Base-by-base conservation (phyloP, 1,284 basidiomycete genomes). In the Moesziomyces antarcticus region DNA sequence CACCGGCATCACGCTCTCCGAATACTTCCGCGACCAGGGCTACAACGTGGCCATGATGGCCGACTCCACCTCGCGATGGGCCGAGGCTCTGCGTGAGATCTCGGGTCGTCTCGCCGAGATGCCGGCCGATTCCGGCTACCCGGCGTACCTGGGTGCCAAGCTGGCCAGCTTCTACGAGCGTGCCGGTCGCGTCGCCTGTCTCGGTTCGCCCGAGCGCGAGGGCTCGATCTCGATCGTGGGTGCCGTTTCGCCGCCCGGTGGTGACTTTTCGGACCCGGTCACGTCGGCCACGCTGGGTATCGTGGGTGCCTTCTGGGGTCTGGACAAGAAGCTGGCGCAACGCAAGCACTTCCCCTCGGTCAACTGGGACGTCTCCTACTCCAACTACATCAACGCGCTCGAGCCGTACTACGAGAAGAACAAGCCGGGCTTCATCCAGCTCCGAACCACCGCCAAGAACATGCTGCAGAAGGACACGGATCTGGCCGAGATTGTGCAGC, bases 21-120 rank as follows among this genome's bases (percentile, higher is more conserved):
- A 99, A 84, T 99, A 99, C 87, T 99, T 97, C 91, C 93, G 96
- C 87, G 96, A 99, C 86, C 95, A 98, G 85, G 96, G 97, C 33
- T 91, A 89, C 84, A 95, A 99, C 83, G 96, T 99, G 33, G 91
- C 96, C 52, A 99, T 99, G 97, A 99, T 99, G 95, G 97, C 96
- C 50, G 97, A 99, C 86, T 98, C 96, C 8, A 98, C 97, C 0
- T 97, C 94, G 30, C 94, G 97, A 80, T 99, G 97, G 97, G 97
- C 97, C 54, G 97, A 99, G 85, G 97, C 97, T 35, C 87, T 99
- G 52, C 94, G 97, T 88, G 97, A 99, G 88, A 98, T 99, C 76
- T 97, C 94, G 41, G 97, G 97, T 88, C 94, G 97, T 87, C 86
- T 99, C 61, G 97, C 97, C 40, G 97, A 99, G 87, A 99, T 99